These are phyloP conservation scores for Neurospora africana DNA, from an alignment of 495 filamentous ascomycete genomes.

Conservation along the genomic window DNA sequence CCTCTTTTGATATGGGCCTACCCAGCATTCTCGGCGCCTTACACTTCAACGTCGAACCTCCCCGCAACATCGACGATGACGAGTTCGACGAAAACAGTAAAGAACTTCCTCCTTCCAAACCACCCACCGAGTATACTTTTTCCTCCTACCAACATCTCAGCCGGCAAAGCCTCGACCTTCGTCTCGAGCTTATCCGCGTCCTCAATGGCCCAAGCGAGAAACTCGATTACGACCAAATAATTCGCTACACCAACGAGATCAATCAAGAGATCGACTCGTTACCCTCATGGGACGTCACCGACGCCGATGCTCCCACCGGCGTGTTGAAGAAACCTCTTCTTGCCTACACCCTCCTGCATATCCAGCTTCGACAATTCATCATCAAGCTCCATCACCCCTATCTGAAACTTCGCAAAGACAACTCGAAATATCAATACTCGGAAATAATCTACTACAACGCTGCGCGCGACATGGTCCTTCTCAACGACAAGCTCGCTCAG, in stretches of 20 bases:
- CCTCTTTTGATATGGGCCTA: slow-evolving; percentile 48
- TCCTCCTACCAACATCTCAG: slow-evolving; percentile 32
- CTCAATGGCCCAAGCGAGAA: slow-evolving; percentile 23
- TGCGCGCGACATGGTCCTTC: slow-evolving; percentile 33
- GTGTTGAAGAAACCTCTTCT: slow-evolving; percentile 24
- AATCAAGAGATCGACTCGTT: slow-evolving; percentile 33
- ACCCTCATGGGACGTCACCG: slow-evolving; percentile 30
- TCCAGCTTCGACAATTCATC: slow-evolving; percentile 35
- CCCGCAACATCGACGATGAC: slow-evolving; percentile 33
- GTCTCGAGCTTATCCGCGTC: slow-evolving; percentile 31
- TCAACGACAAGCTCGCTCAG: slow-evolving; percentile 30
- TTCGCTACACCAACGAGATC: slow-evolving; percentile 34
- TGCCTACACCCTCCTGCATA: slow-evolving; percentile 31
- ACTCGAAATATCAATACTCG: slow-evolving; percentile 34
- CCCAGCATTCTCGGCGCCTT: slow-evolving; percentile 34
- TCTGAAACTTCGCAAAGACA: slow-evolving; percentile 28
- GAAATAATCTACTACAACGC: slow-evolving; percentile 39
- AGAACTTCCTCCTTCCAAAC: slow-evolving; percentile 24
- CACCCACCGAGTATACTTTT: slow-evolving; percentile 26
- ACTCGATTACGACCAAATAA: slow-evolving; percentile 32
- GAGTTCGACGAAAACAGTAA: slow-evolving; percentile 33
- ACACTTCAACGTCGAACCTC: slow-evolving; percentile 28
- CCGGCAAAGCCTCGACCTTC: slow-evolving; percentile 28
- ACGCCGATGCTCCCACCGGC: neutral
- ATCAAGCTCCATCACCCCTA: slow-evolving; percentile 35